Evolutionary conservation across 73 alveolate species (phyloP), one percentile per base, ranked within the genome.

Genomic region (Effrenium voratum): DNA sequence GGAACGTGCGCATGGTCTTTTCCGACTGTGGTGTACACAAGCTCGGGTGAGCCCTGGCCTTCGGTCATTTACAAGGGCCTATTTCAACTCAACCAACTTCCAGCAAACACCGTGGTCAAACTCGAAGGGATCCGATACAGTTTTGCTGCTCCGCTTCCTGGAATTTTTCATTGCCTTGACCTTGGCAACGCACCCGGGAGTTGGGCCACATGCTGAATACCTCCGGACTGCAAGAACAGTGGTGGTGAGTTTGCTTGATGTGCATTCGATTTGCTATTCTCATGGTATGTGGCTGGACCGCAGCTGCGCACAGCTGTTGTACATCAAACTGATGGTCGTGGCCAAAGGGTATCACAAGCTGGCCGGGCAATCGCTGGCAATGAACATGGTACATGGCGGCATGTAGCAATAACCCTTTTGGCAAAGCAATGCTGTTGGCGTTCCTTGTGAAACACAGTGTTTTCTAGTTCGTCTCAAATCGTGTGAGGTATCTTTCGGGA

Each of bases 1-100:
- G 73, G 73, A 36, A 5, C 70, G 92, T 36, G 92, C 92, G 5
- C 73, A 47, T n/a, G 72, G 92, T 22, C 13, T 70, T n/a, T 81
- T 81, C 32, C 15, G 47, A 34, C 92, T 81, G 26, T 81, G 92
- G 92, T 75, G 86, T 45, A 1, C 40, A 57, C 40, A 41, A 22
- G 40, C n/a, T 32, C 36, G 38, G 40, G 41, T 40, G 41, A 75
- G 86, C 86, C 73, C 92, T 2, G 72, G 73, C 4, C 15, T 45
- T 24, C 70, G 92, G 2, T 30, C 50, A 6, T 81, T 81, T 57
- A 81, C 92, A n/a, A 30, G 46, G 28, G 12, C 30, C 13, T 47
- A 40, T 36, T 0, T 81, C n/a, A 81, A 81, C 15, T 49, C 73
- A 16, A 81, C 45, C 47, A 47, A 47, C n/a, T 49, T 44, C 10